These are phyloP conservation scores for Diaporthe batatas DNA, from an alignment of 2,329 filamentous ascomycete genomes.

Conservation along the genomic window DNA sequence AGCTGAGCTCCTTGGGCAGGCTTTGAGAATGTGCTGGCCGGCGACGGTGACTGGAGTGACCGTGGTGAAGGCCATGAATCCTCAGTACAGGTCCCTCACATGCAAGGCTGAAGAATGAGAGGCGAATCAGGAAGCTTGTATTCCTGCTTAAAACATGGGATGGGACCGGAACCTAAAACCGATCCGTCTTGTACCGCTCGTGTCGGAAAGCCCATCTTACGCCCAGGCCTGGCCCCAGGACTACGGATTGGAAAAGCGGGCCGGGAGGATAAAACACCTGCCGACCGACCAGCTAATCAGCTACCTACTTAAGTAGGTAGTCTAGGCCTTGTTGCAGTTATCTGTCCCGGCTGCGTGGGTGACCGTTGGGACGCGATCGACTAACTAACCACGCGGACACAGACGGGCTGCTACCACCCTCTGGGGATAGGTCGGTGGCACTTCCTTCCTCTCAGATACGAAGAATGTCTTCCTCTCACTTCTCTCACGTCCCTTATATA, in stretches of 20 bases:
- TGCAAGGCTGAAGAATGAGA: not conserved
- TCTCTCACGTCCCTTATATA: not conserved
- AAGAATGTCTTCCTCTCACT: constrained; percentile 26
- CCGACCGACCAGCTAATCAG: constrained; percentile 1
- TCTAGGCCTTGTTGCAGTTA: constrained; percentile 18
- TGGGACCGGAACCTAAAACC: not conserved
- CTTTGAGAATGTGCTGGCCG: constrained; percentile 16
- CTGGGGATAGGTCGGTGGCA: constrained; percentile 27
- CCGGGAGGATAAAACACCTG: constrained; percentile 7
- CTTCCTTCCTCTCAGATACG: constrained; percentile 11
- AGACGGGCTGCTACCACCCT: constrained; percentile 24
- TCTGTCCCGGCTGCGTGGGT: constrained; percentile 20
- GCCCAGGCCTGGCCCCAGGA: not conserved
- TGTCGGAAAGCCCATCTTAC: not conserved
- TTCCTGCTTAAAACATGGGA: constrained; percentile 24
- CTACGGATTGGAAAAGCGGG: constrained; percentile 15
- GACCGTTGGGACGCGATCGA: constrained; percentile 13
- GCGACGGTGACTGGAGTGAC: constrained; percentile 4
- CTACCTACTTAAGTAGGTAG: too few relatives aligned
- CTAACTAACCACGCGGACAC: constrained; percentile 28
- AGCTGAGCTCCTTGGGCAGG: not conserved
- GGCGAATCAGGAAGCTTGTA: constrained; percentile 39
- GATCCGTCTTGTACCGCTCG: not conserved
- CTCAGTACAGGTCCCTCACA: not conserved
- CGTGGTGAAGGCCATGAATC: constrained; percentile 13